These are phyloP conservation scores for Thinopyrum elongatum DNA, from an alignment of 176 grass and related monocot genomes.

Conservation along the genomic window DNA sequence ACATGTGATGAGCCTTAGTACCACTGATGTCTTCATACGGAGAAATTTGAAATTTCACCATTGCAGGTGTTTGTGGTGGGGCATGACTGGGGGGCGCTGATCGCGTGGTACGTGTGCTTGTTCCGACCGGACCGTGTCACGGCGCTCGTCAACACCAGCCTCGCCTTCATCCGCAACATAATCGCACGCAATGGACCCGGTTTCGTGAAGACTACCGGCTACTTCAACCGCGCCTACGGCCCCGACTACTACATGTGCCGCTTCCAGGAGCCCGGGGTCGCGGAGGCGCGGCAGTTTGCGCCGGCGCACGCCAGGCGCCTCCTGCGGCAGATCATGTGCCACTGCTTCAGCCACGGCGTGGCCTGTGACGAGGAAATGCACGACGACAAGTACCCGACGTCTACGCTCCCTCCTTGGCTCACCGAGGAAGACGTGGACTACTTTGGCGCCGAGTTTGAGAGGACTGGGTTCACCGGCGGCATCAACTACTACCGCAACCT, in stretches of 20 bases:
- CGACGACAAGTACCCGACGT: not conserved
- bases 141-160: not conserved
- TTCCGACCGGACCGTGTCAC: not conserved
- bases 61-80: constrained; percentile 4
- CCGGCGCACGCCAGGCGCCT: not conserved
- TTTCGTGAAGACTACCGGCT: not conserved
- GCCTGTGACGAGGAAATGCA: not conserved
- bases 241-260: not conserved
- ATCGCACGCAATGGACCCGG: not conserved
- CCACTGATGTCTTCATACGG: not conserved
- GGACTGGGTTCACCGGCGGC: not conserved
- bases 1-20: not conserved
- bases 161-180: not conserved
- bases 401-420: not conserved
- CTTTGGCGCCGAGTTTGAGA: not conserved
- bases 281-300: not conserved
- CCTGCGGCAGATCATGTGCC: not conserved
- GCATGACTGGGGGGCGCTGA: not conserved
- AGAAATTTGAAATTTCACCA: not conserved
- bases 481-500: constrained; percentile 10
- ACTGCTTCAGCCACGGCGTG: not conserved
- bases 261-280: not conserved
- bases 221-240: not conserved
- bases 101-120: not conserved
- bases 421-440: not conserved